Evolutionary conservation across 441 rosid species (phyloP), one percentile per base, ranked within the genome.

Genomic region (Pelargonium australe): DNA sequence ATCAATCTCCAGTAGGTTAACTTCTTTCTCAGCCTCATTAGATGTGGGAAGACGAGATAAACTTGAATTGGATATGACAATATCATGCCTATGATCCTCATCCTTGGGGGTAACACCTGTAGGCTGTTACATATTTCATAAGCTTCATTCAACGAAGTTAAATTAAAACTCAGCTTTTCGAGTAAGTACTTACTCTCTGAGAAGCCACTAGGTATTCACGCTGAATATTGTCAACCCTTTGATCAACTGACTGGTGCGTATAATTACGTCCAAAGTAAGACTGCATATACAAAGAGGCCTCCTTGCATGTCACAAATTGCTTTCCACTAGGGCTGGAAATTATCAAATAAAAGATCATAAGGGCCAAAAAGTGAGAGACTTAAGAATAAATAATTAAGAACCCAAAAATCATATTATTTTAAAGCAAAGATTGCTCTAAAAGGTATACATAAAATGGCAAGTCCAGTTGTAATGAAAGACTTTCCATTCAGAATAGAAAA

Each of bases 301-400:
- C 96, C 79, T 80, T 86, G 83, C 91, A 89, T 23, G 91, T 82
- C 55, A 84, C 1, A 79, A 89, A 86, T 5, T 89, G 93, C 57
- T 81, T 79, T 73, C 96, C 96, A 65, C 81, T 79, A 4, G 92
- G 90, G 72, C 92, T 89, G 82, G 34, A 78, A 41, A 76, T 40
- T 17, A 68, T 23, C 51, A 57, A 51, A 49, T 2, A 70, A 49
- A 64, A 69, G 1, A 74, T 43, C 55, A n/a, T 43, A 74, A 47
- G 65, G 51, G 17, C 51, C 31, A 3, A 2, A 1, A 60, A 63
- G 37, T 31, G n/a, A n/a, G 37, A 31, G 37, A 31, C 37, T 31
- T 31, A 31, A 31, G 37, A 31, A 31, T 31, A 31, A 31, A 31
- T 2, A 31, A 31, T 31, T 31, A 31, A 31, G 37, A 31, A 31